A percentile compares a stretch with the other conserved stretches of the same genome.
These are phyloP conservation scores for Monosporascus sp. DNA, from an alignment of 2,329 filamentous ascomycete species.

Conservation along the genomic window DNA sequence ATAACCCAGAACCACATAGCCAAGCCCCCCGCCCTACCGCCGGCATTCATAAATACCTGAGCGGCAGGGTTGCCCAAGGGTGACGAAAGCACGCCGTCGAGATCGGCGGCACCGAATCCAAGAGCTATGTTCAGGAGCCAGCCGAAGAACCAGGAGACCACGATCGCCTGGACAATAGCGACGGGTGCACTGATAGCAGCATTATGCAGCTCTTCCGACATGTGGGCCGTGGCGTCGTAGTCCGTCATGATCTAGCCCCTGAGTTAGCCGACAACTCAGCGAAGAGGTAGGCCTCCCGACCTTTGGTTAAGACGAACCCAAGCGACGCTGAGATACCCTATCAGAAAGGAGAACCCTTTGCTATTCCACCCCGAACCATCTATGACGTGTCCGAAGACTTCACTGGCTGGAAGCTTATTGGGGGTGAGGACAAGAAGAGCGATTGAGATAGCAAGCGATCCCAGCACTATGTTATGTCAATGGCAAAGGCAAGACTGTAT, in stretches of 20 bases:
- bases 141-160: constrained; percentile 54
- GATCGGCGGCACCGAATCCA: constrained; percentile 56
- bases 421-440: constrained; percentile 52
- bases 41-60: constrained; percentile 55
- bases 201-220: constrained; percentile 63
- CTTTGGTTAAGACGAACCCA: constrained; percentile 26
- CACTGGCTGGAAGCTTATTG: constrained; percentile 50
- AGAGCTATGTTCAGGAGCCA: constrained; percentile 59
- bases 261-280: background rate
- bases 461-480: constrained; percentile 35
- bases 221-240: constrained; percentile 62
- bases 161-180: constrained; percentile 53
- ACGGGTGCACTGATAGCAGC: constrained; percentile 54
- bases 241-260: constrained; percentile 53
- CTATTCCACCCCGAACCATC: constrained; percentile 59
- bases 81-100: constrained; percentile 48
- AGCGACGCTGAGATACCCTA: constrained; percentile 49
- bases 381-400: constrained; percentile 56
- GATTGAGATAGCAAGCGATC: constrained; percentile 55
- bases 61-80: constrained; percentile 57
- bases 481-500: background rate
- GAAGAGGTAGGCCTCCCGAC: background rate
- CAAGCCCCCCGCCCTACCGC: constrained; percentile 49
- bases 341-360: constrained; percentile 55
- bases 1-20: constrained; percentile 58